Conservation (phyloP, 1,284 basidiomycete genomes). For the Tetrapyrgos nigripes region DNA sequence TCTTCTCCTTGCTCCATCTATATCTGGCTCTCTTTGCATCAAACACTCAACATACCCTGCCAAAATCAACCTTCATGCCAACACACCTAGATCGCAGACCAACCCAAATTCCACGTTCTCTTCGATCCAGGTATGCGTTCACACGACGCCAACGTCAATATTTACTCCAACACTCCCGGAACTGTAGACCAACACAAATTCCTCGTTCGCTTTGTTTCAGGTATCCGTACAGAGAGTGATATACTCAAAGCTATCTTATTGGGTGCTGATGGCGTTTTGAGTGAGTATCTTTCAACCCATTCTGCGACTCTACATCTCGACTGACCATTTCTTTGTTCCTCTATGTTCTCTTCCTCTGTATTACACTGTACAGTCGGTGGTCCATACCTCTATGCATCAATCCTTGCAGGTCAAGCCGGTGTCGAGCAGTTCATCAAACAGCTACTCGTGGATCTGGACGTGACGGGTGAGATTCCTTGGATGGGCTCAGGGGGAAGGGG, state of each 20-base stretch:
- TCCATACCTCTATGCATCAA: slow-evolving; percentile 67
- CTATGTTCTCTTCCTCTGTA: too few species aligned
- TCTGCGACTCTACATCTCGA: background rate
- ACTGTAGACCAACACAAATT: slow-evolving; percentile 43
- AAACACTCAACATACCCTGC: too few species aligned
- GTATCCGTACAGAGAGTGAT: slow-evolving; percentile 78
- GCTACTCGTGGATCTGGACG: slow-evolving; percentile 68
- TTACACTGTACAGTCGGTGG: slow-evolving; percentile 51
- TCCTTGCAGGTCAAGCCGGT: slow-evolving; percentile 69
- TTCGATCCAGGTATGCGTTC: slow-evolving; percentile 84
- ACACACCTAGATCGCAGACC: background rate
- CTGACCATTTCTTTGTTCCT: background rate
- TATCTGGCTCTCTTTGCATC: too few species aligned
- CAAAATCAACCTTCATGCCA: too few species aligned
- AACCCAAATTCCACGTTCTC: slow-evolving; percentile 64
- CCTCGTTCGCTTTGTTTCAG: slow-evolving; percentile 81
- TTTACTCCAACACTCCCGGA: too few species aligned
- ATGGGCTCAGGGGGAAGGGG: too few species aligned
- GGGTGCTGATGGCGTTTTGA: slow-evolving; percentile 68
- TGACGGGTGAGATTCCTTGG: too few species aligned
- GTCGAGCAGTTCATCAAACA: slow-evolving; percentile 69
- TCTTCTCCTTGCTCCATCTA: too few species aligned
- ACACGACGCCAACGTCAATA: too few species aligned
- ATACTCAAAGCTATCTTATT: slow-evolving; percentile 80
- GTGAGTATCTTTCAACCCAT: slow-evolving; percentile 47